phyloP scores from a whole-genome alignment of 2,329 filamentous ascomycete genomes.

The Fusarium anguioides region DNA sequence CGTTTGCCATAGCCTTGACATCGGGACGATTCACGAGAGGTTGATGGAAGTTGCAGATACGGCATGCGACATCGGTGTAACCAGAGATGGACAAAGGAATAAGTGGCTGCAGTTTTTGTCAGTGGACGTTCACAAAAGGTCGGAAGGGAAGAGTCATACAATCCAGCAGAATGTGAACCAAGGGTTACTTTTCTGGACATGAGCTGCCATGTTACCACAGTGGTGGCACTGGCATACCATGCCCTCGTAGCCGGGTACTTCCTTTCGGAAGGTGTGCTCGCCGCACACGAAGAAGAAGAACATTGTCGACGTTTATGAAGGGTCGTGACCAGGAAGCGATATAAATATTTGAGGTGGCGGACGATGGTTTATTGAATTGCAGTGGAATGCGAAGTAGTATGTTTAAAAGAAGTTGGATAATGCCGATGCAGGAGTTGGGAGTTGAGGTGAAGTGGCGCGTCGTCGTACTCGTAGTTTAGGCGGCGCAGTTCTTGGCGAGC shows the following conservation, averaged over 20 bases:
- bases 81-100: constrained; percentile 76
- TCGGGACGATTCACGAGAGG: constrained; percentile 69
- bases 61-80: constrained; percentile 76
- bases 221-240: constrained; percentile 72
- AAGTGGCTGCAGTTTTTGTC: constrained; percentile 64
- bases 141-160: constrained; percentile 54
- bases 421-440: not conserved
- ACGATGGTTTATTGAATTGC: not conserved
- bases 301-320: constrained; percentile 52
- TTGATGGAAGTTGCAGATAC: constrained; percentile 81
- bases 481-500: constrained; percentile 39
- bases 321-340: not conserved
- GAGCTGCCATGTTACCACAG: constrained; percentile 72
- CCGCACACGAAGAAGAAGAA: constrained; percentile 72
- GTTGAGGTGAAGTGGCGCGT: constrained; percentile 24
- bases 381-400: constrained; percentile 1
- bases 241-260: constrained; percentile 70
- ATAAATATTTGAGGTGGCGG: not conserved
- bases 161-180: constrained; percentile 87
- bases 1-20: constrained; percentile 63
- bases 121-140: constrained; percentile 13
- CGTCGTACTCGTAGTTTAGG: constrained; percentile 22
- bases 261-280: constrained; percentile 69
- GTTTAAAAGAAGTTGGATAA: constrained; percentile 2
- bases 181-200: constrained; percentile 71